Conservation (phyloP, 495 filamentous ascomycete species). For the Symbiotaphrina buchneri region DNA sequence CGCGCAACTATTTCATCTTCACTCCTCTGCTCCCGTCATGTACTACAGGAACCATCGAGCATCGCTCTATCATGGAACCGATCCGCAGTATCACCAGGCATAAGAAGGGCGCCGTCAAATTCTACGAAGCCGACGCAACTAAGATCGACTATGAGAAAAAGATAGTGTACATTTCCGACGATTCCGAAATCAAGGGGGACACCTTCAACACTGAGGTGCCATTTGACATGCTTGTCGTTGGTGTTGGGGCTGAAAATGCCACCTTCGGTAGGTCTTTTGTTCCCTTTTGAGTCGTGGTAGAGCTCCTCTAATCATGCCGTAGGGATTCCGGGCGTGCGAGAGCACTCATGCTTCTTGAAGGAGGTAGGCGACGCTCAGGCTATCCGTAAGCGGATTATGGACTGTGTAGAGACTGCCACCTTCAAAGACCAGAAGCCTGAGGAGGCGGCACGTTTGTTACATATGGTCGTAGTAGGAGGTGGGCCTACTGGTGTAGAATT, state of each 20-base stretch:
- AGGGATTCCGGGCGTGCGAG: constrained; percentile 81
- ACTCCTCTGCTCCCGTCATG: constrained; percentile 92
- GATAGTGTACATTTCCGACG: constrained; percentile 69
- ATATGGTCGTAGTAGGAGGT: constrained; percentile 98
- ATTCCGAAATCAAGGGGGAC: constrained; percentile 80
- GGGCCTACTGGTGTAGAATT: constrained; percentile 97
- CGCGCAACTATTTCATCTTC: constrained; percentile 99
- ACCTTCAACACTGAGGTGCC: constrained; percentile 68
- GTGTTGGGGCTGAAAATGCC: constrained; percentile 93
- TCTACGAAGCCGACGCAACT: constrained; percentile 94
- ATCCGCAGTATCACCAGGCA: constrained; percentile 83
- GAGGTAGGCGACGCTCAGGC: constrained; percentile 88
- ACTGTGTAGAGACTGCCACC: constrained; percentile 92
- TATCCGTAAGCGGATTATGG: constrained; percentile 97
- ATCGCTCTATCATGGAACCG: constrained; percentile 98
- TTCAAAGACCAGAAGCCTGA: constrained; percentile 93
- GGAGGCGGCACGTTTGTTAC: constrained; percentile 80
- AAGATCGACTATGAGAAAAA: constrained; percentile 89
- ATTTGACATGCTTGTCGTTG: constrained; percentile 95
- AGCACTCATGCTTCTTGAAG: constrained; percentile 95
- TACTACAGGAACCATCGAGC: constrained; percentile 91
- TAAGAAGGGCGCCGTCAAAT: constrained; percentile 79
- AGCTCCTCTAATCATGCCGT: no score
- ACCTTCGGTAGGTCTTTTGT: constrained; percentile 77
- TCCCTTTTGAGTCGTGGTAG: no score